phyloP scores from a whole-genome alignment of 305 asterid species.

The Ilex paraguariensis region DNA sequence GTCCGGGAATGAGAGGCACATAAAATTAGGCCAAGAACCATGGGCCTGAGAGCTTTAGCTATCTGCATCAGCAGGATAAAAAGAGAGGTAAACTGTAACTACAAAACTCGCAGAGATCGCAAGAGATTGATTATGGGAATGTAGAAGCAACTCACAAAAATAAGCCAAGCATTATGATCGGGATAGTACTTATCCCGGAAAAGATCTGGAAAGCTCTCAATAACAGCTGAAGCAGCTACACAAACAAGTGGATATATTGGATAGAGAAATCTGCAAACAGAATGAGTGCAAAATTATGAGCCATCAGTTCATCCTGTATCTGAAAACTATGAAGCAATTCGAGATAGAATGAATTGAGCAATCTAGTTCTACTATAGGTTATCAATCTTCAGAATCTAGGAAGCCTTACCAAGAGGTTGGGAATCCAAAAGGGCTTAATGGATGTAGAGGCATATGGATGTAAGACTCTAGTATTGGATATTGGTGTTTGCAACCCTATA shows the following conservation, averaged over 20 bases:
- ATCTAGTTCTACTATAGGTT: neutral
- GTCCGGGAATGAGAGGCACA: constrained; percentile 93
- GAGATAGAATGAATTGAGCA: neutral
- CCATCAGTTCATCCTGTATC: neutral
- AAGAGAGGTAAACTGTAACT: constrained; percentile 25
- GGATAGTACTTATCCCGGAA: constrained; percentile 67
- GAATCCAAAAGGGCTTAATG: no score
- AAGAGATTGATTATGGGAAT: constrained; percentile 7
- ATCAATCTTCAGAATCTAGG: no score
- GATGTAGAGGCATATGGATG: no score
- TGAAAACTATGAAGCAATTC: neutral
- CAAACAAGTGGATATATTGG: constrained; percentile 97
- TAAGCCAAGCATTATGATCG: constrained; percentile 35
- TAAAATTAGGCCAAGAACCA: constrained; percentile 78
- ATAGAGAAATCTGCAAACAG: constrained; percentile 77
- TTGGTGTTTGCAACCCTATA: no score
- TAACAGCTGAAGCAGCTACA: constrained; percentile 97
- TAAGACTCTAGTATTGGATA: no score
- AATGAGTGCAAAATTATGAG: constrained; percentile 13
- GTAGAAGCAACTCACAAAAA: constrained; percentile 38
- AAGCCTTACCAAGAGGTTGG: no score
- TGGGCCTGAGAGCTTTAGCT: constrained; percentile 65
- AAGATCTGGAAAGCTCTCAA: constrained; percentile 89
- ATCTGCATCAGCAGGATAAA: constrained; percentile 42
- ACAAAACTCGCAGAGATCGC: constrained; percentile 12